Conservation (phyloP, 2,329 filamentous ascomycete genomes). For the Arthrobotrys megalospora region DNA sequence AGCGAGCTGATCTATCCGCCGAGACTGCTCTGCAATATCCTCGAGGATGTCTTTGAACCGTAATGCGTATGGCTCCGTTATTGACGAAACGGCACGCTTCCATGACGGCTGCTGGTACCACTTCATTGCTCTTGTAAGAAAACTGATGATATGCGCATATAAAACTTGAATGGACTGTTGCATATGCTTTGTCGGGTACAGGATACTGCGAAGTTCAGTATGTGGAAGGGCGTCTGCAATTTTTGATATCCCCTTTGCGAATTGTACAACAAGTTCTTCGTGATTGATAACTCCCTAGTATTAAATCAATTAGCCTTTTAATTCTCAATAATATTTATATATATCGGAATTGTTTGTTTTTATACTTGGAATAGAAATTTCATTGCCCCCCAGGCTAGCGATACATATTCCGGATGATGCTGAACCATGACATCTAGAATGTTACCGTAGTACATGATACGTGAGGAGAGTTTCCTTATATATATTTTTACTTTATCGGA, state of each 20-base stretch:
- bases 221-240: slow-evolving; percentile 9
- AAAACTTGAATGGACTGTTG: neutral
- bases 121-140: neutral
- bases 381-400: slow-evolving; percentile 2
- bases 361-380: slow-evolving; percentile 15
- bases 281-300: slow-evolving; percentile 15
- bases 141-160: neutral
- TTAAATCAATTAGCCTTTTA: too few species aligned
- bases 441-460: slow-evolving; percentile 3
- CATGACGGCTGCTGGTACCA: slow-evolving; percentile 16
- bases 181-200: slow-evolving; percentile 17
- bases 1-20: slow-evolving; percentile 12
- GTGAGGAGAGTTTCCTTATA: neutral
- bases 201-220: slow-evolving; percentile 5
- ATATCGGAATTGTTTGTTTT: too few species aligned
- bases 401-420: slow-evolving; percentile 7
- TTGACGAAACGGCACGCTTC: slow-evolving; percentile 11
- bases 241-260: slow-evolving; percentile 14
- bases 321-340: neutral
- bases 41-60: slow-evolving; percentile 17
- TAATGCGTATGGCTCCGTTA: slow-evolving; percentile 4
- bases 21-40: slow-evolving; percentile 15
- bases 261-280: slow-evolving; percentile 4
- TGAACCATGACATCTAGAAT: slow-evolving; percentile 1
- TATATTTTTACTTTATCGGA: neutral